Evolutionary conservation across 805 yeast species (phyloP).

Genomic region (Blastobotrys peoriensis): DNA sequence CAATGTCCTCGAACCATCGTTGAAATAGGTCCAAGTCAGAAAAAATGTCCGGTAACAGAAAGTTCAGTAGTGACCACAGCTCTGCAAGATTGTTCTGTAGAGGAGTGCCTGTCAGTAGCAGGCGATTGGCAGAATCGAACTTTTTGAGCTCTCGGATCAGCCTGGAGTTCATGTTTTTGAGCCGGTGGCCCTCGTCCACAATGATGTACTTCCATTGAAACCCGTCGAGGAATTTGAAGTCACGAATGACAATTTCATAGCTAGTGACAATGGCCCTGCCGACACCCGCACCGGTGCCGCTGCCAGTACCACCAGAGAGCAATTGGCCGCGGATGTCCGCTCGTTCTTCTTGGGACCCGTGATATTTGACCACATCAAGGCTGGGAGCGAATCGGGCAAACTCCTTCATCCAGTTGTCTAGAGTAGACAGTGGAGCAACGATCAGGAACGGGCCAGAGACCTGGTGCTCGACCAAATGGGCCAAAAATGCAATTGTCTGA

Average conservation of each 20-base stretch:
- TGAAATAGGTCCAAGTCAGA: conserved; percentile 85
- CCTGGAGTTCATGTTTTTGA: conserved; percentile 77
- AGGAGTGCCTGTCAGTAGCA: conserved; percentile 93
- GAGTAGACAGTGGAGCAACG: conserved; percentile 91
- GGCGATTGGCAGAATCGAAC: conserved; percentile 54
- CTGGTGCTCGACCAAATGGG: conserved; percentile 66
- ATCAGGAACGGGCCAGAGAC: conserved; percentile 79
- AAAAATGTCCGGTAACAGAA: conserved; percentile 87
- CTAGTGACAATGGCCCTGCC: conserved; percentile 52
- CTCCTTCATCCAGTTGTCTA: conserved; percentile 80
- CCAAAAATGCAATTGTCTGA: conserved; percentile 79
- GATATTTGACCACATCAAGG: conserved; percentile 81
- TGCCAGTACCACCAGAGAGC: conserved; percentile 57
- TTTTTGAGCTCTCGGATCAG: conserved; percentile 66
- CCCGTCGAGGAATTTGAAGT: conserved; percentile 47
- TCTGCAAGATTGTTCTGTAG: conserved; percentile 86
- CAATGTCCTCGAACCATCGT: conserved; percentile 75
- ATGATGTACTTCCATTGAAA: conserved; percentile 74
- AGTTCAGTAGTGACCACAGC: conserved; percentile 86
- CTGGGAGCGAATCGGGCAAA: conserved; percentile 74
- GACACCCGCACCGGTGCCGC: not conserved
- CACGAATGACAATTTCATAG: conserved; percentile 73
- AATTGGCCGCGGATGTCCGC: conserved; percentile 61
- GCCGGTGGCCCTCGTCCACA: conserved; percentile 93
- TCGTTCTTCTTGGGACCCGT: conserved; percentile 81